Evolutionary conservation across 2,329 filamentous ascomycete genomes (phyloP), one percentile per base, ranked within the genome.

Genomic region (Botrytis cinerea): DNA sequence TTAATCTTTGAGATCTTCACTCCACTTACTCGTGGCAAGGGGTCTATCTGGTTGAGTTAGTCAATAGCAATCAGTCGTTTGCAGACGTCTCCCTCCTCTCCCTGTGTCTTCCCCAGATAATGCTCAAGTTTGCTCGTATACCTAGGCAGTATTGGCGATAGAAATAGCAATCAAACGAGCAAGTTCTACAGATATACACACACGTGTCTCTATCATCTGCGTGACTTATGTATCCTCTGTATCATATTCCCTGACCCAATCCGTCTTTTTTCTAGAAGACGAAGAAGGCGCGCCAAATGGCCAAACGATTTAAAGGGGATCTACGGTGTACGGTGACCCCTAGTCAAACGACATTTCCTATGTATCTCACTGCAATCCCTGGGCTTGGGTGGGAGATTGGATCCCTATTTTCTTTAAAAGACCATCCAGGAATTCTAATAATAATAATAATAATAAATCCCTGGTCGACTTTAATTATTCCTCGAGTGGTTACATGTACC

Each of bases 11-110:
- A 61, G n/a, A 28, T 54, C n/a, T 28, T 57, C n/a, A 57, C 64
- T 68, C 64, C 64, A 68, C 64, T 57, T 57, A 28, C 51, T 54
- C 35, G 32, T 22, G 48, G n/a, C 64, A 57, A 43, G 64, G 62
- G 32, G 46, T 54, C 48, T 54, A 8, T 63, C 38, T 63, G 60
- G 35, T 63, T n/a, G 25, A 20, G 43, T 43, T 20, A 45, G 38
- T 43, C 60, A 43, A 43, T 18, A 43, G 5, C 32, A 25, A 25
- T 64, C 14, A 20, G 62, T 66, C n/a, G 59, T 61, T 40, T 61
- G 22, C 8, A 38, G 10, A 25, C 40, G 22, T 54, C 25, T 3
- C 48, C 48, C 16, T 54, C 48, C 12, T 54, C 25, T 54, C 48
- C 48, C 12, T 54, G 48, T 38, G 25, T 67, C 22, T 54, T 67